Percentiles rank a stretch among this genome's conserved stretches.
Evolutionary conservation across 1,284 basidiomycete genomes (phyloP).

Genomic region (Leccinum cinnamomeum): DNA sequence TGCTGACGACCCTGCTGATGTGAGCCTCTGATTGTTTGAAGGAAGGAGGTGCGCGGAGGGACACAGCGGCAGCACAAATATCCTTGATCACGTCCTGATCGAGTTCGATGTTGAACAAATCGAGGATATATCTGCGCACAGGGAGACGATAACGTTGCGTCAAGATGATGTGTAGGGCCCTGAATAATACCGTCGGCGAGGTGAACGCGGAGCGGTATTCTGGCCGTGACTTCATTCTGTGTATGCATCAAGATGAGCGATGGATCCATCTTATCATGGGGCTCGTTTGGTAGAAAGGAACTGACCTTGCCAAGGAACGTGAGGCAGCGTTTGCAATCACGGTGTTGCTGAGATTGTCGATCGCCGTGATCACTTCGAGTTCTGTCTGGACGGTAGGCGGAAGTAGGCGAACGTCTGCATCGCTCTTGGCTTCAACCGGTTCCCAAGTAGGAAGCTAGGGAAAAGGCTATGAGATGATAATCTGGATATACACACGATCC

Average conservation of each 20-base stretch:
- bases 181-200: constrained; percentile 78
- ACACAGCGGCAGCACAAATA: constrained; percentile 50
- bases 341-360: constrained; percentile 94
- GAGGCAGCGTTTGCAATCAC: constrained; percentile 95
- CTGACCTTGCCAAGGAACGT: constrained; percentile 78
- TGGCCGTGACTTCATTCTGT: constrained; percentile 78
- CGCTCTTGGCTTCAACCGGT: constrained; percentile 44
- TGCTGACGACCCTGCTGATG: constrained; percentile 52
- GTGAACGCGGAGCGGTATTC: constrained; percentile 77
- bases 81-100: constrained; percentile 56
- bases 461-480: neutral
- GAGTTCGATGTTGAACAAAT: constrained; percentile 85
- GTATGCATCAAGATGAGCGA: constrained; percentile 1
- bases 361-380: constrained; percentile 84
- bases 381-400: constrained; percentile 73
- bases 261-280: neutral
- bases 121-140: constrained; percentile 88
- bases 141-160: constrained; percentile 88
- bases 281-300: constrained; percentile 2
- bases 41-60: constrained; percentile 49
- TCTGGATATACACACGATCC: constrained; percentile 32
- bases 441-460: constrained; percentile 79
- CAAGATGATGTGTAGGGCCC: constrained; percentile 83
- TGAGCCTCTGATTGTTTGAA: constrained; percentile 49
- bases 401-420: constrained; percentile 51